Evolutionary conservation across 768 basidiomycete genomes (phyloP), one percentile per base, ranked within the genome.

Genomic region (Boletus pseudo-olivaceus): DNA sequence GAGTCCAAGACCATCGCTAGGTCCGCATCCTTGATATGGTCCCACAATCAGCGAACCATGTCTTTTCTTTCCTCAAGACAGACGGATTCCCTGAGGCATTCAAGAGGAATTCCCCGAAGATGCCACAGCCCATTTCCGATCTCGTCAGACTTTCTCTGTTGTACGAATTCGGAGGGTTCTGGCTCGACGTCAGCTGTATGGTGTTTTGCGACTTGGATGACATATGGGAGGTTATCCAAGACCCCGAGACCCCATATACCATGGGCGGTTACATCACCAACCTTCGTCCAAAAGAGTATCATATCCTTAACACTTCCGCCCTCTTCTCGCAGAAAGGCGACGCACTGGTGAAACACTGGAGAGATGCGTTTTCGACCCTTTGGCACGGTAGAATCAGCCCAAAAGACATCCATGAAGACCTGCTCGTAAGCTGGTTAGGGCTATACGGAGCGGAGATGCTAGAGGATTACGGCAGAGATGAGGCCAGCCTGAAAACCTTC

Each of bases 161-260:
- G 5, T 47, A 53, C 20, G 29, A 53, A 39, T 47, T 27, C 29
- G 51, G 51, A n/a, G 51, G 51, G 6, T 12, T 53, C 30, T 53
- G 51, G 51, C 51, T 53, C 44, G 51, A 47, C 23, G 51, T 53
- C 44, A 9, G 38, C 19, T 53, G 51, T 23, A 47, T 53, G 51
- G 29, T 53, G 37, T 47, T 51, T 34, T 33, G 49, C 10, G 32
- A 51, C 40, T 34, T 51, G 32, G 32, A 42, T 27, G 49, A 42
- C 5, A 50, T 50, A 10, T 50, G 49, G 49, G 17, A 42, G 10
- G 23, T 50, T n/a, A 42, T 50, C 20, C 30, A 50, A 51, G 32
- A 51, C 23, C 40, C 49, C 20, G 5, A 34, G 4, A 42, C 40
- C 5, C 49, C 40, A 51, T 51, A 19, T 27, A 42, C 49, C 8